phyloP scores from a whole-genome alignment of 352 stramenopile species.

The Phytopythium vexans region DNA sequence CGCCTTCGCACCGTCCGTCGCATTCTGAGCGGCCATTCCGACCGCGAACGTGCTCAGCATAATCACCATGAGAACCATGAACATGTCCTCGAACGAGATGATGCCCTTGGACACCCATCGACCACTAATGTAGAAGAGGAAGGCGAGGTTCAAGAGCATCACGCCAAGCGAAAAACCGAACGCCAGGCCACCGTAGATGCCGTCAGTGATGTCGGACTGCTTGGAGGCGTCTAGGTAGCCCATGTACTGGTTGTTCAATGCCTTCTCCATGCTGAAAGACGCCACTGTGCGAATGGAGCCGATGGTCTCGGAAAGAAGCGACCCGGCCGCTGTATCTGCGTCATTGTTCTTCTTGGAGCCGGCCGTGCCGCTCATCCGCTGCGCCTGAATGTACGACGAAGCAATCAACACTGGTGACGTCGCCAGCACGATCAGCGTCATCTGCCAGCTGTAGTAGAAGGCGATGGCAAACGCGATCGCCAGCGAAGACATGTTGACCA shows the following conservation, averaged over 20 bases:
- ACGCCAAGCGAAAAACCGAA: constrained; percentile 54
- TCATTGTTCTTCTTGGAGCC: constrained; percentile 22
- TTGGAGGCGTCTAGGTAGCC: constrained; percentile 20
- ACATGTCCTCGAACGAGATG: constrained; percentile 69
- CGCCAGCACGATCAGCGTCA: constrained; percentile 32
- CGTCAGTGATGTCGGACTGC: constrained; percentile 23
- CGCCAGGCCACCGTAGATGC: constrained; percentile 36
- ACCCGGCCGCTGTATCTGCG: constrained; percentile 18
- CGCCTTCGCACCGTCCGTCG: constrained; percentile 23
- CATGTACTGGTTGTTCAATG: constrained; percentile 13
- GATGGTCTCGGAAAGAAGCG: constrained; percentile 25
- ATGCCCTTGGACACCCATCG: constrained; percentile 39
- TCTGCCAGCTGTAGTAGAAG: constrained; percentile 39
- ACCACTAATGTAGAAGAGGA: constrained; percentile 67
- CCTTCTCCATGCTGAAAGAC: constrained; percentile 35
- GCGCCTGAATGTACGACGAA: constrained; percentile 12
- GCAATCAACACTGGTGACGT: constrained; percentile 18
- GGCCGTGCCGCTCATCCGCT: constrained; percentile 12
- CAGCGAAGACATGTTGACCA: constrained; percentile 28
- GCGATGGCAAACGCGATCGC: constrained; percentile 22
- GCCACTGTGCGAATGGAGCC: constrained; percentile 34
- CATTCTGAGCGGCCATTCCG: constrained; percentile 18
- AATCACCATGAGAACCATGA: constrained; percentile 71
- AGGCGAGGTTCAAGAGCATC: constrained; percentile 47
- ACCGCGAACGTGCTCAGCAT: constrained; percentile 28